Conservation (phyloP, 371 early-diverging fungal genomes). For the Saksenaea oblongispora region DNA sequence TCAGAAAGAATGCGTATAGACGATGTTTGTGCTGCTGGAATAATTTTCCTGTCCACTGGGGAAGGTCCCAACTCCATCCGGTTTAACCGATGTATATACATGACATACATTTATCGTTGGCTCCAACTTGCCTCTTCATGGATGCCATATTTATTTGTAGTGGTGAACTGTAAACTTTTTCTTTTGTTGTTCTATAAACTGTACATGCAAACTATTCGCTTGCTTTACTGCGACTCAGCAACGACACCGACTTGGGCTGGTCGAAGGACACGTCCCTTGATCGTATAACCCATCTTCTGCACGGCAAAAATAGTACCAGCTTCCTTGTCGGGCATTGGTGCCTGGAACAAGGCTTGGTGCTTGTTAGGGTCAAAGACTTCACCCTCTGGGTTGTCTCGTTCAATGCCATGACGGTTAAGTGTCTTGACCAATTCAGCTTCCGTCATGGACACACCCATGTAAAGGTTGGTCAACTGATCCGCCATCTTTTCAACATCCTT, state of each 20-base stretch:
- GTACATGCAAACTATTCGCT: slow-evolving; percentile 8
- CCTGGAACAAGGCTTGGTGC: slow-evolving; percentile 96
- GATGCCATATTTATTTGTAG: no score
- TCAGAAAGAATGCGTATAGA: no score
- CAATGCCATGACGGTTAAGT: slow-evolving; percentile 90
- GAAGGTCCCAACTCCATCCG: no score
- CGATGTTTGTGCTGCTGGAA: no score
- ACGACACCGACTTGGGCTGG: slow-evolving; percentile 98
- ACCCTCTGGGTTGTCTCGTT: slow-evolving; percentile 76
- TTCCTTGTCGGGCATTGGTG: slow-evolving; percentile 84
- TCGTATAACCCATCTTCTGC: slow-evolving; percentile 88
- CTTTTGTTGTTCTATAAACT: background rate
- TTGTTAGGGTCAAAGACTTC: slow-evolving; percentile 92
- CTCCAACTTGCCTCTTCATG: no score
- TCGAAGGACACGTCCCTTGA: slow-evolving; percentile 91
- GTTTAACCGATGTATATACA: no score
- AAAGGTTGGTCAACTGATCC: slow-evolving; percentile 77
- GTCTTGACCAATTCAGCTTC: slow-evolving; percentile 82
- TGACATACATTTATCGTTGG: no score
- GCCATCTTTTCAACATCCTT: slow-evolving; percentile 52
- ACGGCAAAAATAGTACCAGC: slow-evolving; percentile 87
- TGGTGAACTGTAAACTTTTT: background rate
- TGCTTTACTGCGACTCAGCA: slow-evolving; percentile 39
- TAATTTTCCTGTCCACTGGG: no score
- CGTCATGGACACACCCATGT: slow-evolving; percentile 91